phyloP scores from a whole-genome alignment of 2,329 filamentous ascomycete genomes.

The Cryphonectria radicalis region DNA sequence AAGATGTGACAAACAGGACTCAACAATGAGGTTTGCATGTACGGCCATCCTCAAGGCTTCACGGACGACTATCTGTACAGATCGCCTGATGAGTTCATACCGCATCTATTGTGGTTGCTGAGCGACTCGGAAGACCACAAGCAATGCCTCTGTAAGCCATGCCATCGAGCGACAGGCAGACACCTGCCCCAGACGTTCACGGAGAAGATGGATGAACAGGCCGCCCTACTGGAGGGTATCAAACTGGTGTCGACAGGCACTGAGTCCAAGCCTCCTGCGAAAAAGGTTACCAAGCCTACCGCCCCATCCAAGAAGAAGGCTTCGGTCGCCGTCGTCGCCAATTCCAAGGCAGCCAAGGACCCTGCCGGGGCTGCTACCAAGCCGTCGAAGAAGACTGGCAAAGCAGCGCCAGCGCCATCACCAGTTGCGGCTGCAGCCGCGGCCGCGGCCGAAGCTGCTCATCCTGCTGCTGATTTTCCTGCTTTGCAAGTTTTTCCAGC shows the following conservation, averaged over 20 bases:
- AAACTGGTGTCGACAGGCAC: conserved; percentile 15
- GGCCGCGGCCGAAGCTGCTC: not conserved
- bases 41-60: conserved; percentile 24
- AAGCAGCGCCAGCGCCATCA: not conserved
- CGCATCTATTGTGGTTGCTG: conserved; percentile 57
- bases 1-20: conserved; percentile 3
- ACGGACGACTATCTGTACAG: conserved; percentile 46
- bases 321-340: conserved; percentile 6
- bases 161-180: conserved; percentile 26
- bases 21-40: conserved; percentile 21
- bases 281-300: conserved; percentile 19
- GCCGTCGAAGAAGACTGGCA: conserved; percentile 11
- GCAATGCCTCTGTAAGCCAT: conserved; percentile 53
- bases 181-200: conserved; percentile 23
- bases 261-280: conserved; percentile 22
- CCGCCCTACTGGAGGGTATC: conserved; percentile 8
- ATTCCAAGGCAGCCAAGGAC: conserved; percentile 19
- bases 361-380: conserved; percentile 11
- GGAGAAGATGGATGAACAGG: conserved; percentile 25
- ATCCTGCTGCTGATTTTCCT: not conserved
- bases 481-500: conserved; percentile 10
- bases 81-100: conserved; percentile 57
- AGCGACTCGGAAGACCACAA: conserved; percentile 51
- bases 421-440: not conserved
- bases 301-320: conserved; percentile 21